Conservation (phyloP, 306 rosid genomes). For the Acmispon strigosus region DNA sequence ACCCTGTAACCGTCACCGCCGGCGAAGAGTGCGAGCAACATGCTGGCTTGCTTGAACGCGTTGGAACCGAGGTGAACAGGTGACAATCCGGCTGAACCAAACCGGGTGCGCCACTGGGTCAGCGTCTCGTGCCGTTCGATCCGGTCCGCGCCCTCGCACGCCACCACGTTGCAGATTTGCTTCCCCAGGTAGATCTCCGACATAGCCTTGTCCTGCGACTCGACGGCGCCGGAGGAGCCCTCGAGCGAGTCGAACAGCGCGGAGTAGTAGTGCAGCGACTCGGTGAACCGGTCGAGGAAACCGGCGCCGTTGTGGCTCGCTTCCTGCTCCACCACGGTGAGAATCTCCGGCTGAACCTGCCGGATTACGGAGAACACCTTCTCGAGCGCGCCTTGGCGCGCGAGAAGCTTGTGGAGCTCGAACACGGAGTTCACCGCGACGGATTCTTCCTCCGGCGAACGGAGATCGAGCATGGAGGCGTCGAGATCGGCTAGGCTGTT, state of each 20-base stretch:
- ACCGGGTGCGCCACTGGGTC: conserved; percentile 66
- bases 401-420: conserved; percentile 69
- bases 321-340: conserved; percentile 85
- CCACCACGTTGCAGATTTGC: conserved; percentile 86
- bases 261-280: conserved; percentile 86
- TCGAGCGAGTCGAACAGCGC: conserved; percentile 91
- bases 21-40: conserved; percentile 58
- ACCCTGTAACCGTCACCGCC: conserved; percentile 88
- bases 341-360: conserved; percentile 71
- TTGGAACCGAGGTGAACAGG: conserved; percentile 82
- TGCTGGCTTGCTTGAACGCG: conserved; percentile 91
- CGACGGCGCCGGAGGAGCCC: conserved; percentile 45
- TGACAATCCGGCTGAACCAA: conserved; percentile 47
- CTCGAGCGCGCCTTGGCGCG: conserved; percentile 77
- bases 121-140: conserved; percentile 80
- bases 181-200: conserved; percentile 82
- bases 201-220: conserved; percentile 58
- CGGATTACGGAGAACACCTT: conserved; percentile 64
- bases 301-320: conserved; percentile 69
- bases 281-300: conserved; percentile 80
- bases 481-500: conserved; percentile 83
- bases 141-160: conserved; percentile 81
- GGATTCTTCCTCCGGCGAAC: conserved; percentile 55
- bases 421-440: conserved; percentile 90
- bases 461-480: conserved; percentile 78